Base-by-base conservation (phyloP, 2,329 filamentous ascomycete genomes). In the Albifimbria verrucaria region DNA sequence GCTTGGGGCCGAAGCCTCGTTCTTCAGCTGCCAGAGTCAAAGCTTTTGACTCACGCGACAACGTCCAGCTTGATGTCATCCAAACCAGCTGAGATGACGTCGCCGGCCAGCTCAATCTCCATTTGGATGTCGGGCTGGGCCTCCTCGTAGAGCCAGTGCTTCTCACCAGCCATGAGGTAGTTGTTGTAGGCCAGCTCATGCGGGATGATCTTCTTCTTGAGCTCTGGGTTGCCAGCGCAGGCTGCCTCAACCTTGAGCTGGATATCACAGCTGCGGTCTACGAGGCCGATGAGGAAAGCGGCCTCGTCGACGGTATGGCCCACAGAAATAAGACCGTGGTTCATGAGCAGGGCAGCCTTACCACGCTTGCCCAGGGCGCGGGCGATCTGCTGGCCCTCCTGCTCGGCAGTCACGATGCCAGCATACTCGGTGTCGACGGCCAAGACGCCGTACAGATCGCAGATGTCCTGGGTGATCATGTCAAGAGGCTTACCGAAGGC, bases 301-400 rank as follows among this genome's bases (percentile, higher is more conserved):
- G 88, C 88, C 68, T 91, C 88, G 63, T 91, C 88, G 2, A 91
- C 87, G 0, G 88, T 91, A 7, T 68, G 62, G 4, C 88, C 88
- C 0, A 89, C 87, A 0, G 86, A 89, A 49, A 91, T 68, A 32
- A 92, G 71, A 0, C 88, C 88, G 68, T 91, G 88, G 65, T 90
- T 91, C 58, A 86, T 75, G 49, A 90, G 71, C 46, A 90, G 84
- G 57, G 83, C 77, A 1, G 78, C 86, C 65, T 79, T 87, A 59
- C 81, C 80, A 1, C 74, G 67, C 23, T 60, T 53, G 0, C 87
- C 87, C 2, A 92, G 72, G 1, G 86, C 80, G 11, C 72, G 72
- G 2, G 87, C 87, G 56, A 91, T 83, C 42, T 79, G 75, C 59
- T 78, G 70, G 1, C 87, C 87, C 65, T 91, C 88, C 52, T 89